These are phyloP conservation scores for Xanthoconium purpureum DNA, from an alignment of 768 basidiomycete species.

Conservation along the genomic window DNA sequence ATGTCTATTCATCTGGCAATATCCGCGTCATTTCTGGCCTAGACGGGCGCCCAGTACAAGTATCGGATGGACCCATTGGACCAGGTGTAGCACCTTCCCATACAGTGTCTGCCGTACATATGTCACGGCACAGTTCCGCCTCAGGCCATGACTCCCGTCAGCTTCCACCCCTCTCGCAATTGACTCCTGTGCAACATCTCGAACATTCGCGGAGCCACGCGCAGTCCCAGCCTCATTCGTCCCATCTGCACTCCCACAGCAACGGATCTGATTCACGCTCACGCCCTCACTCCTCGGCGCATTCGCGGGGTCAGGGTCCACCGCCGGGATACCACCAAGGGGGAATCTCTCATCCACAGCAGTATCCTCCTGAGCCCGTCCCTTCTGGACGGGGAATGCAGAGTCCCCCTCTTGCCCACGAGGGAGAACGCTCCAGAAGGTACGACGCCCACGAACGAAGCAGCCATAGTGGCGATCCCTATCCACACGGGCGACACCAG, in stretches of 20 bases:
- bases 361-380: constrained; percentile 44
- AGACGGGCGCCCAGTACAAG: constrained; percentile 49
- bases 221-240: constrained; percentile 38
- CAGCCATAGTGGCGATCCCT: constrained; percentile 34
- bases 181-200: constrained; percentile 44
- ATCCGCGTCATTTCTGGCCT: constrained; percentile 44
- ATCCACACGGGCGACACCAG: constrained; percentile 30
- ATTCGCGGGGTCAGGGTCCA: constrained; percentile 44
- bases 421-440: constrained; percentile 44
- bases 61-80: constrained; percentile 49
- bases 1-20: constrained; percentile 46
- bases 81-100: constrained; percentile 40
- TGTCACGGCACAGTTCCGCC: constrained; percentile 42
- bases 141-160: constrained; percentile 47
- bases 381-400: constrained; percentile 45
- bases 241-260: constrained; percentile 41
- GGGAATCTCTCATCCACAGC: constrained; percentile 41
- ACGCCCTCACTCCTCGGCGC: constrained; percentile 50
- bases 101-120: constrained; percentile 35
- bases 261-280: constrained; percentile 44
- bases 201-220: constrained; percentile 33
- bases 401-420: constrained; percentile 48
- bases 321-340: constrained; percentile 34
- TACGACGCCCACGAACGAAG: constrained; percentile 45
- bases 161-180: constrained; percentile 46